These are phyloP conservation scores for Arthromyces matolae DNA, from an alignment of 768 basidiomycete genomes.

Conservation along the genomic window DNA sequence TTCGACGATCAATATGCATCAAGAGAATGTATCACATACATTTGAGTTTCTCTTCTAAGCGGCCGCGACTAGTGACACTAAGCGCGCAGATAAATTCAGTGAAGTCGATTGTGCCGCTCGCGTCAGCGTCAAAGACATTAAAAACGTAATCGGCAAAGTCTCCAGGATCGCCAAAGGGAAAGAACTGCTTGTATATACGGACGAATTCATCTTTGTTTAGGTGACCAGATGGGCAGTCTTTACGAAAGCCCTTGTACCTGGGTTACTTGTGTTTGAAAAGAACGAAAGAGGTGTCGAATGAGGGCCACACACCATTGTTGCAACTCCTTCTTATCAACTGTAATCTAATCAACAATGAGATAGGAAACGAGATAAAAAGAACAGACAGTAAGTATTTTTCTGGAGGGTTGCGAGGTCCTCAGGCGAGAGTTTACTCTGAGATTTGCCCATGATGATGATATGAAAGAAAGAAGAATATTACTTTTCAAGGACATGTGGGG, in stretches of 20 bases:
- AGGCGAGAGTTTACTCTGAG: conserved; percentile 90
- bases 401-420: conserved; percentile 95
- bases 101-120: conserved; percentile 97
- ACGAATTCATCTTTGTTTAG: conserved; percentile 95
- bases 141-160: conserved; percentile 99
- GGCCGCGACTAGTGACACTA: conserved; percentile 89
- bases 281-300: conserved; percentile 1
- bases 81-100: conserved; percentile 99
- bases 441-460: conserved; percentile 93
- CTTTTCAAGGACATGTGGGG: conserved; percentile 5
- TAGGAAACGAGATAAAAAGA: conserved; percentile 2
- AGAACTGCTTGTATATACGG: conserved; percentile 99
- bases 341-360: conserved; percentile 13
- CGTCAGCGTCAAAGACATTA: conserved; percentile 94
- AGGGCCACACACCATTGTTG: conserved; percentile 73
- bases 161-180: conserved; percentile 96
- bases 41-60: conserved; percentile 95
- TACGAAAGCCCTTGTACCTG: conserved; percentile 99
- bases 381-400: conserved; percentile 95
- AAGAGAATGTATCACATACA: conserved; percentile 52
- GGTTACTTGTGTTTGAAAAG: conserved; percentile 11
- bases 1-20: conserved; percentile 17
- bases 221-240: conserved; percentile 96
- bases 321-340: conserved; percentile 95
- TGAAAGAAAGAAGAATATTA: conserved; percentile 17